Conservation (phyloP, 2,329 filamentous ascomycete species). For the Apiospora sp. region DNA sequence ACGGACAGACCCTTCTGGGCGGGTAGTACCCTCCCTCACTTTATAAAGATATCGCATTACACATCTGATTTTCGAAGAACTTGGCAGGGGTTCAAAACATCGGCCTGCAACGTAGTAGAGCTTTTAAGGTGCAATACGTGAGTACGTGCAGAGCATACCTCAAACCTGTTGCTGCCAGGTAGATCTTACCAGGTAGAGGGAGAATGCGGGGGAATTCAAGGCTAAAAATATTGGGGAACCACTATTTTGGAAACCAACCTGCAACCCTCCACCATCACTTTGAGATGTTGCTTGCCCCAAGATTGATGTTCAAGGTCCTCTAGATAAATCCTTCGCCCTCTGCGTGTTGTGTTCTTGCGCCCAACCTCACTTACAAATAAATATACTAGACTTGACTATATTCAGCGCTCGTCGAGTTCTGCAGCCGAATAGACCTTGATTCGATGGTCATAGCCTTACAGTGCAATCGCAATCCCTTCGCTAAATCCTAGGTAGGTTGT, state of each 20-base stretch:
- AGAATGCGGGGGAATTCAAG: constrained; percentile 12
- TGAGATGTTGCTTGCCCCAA: constrained; percentile 1
- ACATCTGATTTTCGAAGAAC: no score
- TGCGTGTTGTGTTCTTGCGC: not conserved
- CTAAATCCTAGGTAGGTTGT: not conserved
- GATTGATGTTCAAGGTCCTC: not conserved
- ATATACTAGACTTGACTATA: not conserved
- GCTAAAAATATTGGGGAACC: not conserved
- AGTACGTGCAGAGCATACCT: no score
- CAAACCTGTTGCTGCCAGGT: not conserved
- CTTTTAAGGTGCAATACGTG: not conserved
- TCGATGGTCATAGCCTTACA: not conserved
- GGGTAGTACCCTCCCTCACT: no score
- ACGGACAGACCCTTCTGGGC: no score
- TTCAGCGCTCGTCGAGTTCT: not conserved
- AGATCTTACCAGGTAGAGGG: constrained; percentile 14
- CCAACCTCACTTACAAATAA: not conserved
- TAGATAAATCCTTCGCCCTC: not conserved
- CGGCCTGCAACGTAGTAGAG: no score
- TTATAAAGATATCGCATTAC: no score
- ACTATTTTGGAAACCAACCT: not conserved
- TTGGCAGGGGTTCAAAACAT: no score
- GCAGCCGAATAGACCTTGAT: not conserved
- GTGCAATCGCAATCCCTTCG: not conserved
- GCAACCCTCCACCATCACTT: not conserved